Base-by-base conservation (phyloP, 2,329 filamentous ascomycete genomes). In the Aureobasidium vineae region DNA sequence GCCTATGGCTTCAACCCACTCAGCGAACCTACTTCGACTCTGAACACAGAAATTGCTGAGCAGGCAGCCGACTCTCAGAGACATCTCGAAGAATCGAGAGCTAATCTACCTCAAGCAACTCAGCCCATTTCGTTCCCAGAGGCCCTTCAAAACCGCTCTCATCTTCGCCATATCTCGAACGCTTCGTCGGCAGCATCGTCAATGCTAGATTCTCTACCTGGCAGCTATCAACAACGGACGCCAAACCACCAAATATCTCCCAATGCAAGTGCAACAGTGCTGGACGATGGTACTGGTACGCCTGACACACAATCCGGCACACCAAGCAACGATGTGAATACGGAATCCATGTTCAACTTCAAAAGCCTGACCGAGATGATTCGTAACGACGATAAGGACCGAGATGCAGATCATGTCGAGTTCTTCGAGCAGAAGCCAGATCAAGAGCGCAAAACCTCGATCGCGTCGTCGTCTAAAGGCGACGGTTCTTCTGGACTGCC, bases 271-370 rank as follows among this genome's bases (percentile, higher is more conserved):
- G 64, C 50, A 15, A 60, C 53, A 16, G 36, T 38, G 8, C 36
- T 66, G 11, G 64, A 66, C 19, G 53, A 66, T 21, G 49, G 40
- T 36, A 45, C 47, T 16, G 64, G 64, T 11, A 60, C 52, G 28
- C 52, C 64, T 26, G 64, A 66, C 6, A 66, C 64, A 16, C 64
- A 66, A n/a, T 66, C 66, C 11, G 74, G 73, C 47, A 77, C 80
- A 7, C 83, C 84, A 28, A 78, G 79, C 70, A 79, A 78, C 6
- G 83, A 80, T 65, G 73, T 81, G 5, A 82, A 83, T 53, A 79
- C 83, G 0, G 93, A 97, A 74, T 86, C 92, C 3, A 87, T 97
- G 85, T 95, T 96, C 78, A 97, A 97, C 76, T 97, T 97, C 75
- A 84, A 88, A 66, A 97, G 92, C 71, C 80, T 98, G 26, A 90